Percentiles rank a stretch among this genome's conserved stretches.
Conservation (phyloP, 140 eudicot genomes). For the Bidens hawaiensis region DNA sequence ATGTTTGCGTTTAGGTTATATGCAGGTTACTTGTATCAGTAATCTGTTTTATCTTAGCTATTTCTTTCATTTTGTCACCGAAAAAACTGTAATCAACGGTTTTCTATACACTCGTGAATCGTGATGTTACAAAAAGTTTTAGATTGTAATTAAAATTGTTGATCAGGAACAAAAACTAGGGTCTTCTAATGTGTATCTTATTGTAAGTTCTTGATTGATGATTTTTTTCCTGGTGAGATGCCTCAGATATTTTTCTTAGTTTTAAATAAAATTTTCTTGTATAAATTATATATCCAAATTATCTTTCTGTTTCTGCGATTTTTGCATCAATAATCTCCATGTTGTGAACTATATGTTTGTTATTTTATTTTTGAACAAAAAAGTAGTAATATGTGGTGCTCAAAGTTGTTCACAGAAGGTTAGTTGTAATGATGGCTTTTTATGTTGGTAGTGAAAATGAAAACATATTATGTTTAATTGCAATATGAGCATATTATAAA, state of each 20-base stretch:
- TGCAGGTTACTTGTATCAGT: too few species aligned
- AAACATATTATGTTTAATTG: background rate
- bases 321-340: background rate
- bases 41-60: background rate
- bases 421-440: background rate
- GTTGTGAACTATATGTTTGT: background rate
- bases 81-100: background rate
- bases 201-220: background rate
- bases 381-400: background rate
- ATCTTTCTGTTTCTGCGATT: background rate
- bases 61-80: background rate
- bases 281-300: background rate
- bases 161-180: slow-evolving; percentile 1
- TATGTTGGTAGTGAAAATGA: background rate
- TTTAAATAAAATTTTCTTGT: too few species aligned
- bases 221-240: background rate
- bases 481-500: background rate
- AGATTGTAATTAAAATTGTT: too few species aligned
- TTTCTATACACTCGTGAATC: background rate
- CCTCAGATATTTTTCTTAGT: too few species aligned
- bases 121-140: background rate
- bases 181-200: background rate
- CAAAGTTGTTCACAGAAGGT: background rate
- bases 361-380: background rate
- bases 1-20: too few species aligned